Base-by-base conservation (phyloP, 2,329 filamentous ascomycete species). In the Pleochaeta shiraiana region DNA sequence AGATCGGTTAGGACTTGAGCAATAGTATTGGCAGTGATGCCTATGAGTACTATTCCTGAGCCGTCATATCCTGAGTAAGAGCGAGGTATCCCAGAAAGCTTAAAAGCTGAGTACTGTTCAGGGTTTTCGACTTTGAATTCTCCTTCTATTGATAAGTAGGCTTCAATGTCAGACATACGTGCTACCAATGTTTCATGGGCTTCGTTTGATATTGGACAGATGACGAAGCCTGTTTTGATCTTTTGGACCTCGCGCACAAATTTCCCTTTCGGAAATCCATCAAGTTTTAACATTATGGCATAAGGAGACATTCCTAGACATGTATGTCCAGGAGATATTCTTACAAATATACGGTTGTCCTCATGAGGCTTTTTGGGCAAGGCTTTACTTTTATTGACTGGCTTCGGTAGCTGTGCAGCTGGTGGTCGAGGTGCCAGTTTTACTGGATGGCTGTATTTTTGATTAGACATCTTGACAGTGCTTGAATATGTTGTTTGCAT, bases 41-140 rank as follows among this genome's bases (percentile, higher is more conserved):
- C 30, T 33, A 34, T 60, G 12, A 60, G n/a, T 37, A 33, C 57
- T 33, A 60, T 37, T 37, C n/a, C 28, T 19, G 30, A 28, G 19
- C 57, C 57, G 28, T 60, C 30, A 33, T 34, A 60, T 28, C 33
- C 33, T 34, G 57, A n/a, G 57, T 60, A 60, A 37, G 57, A 28
- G 26, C 57, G 57, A 60, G 57, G 57, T 37, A 60, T 33, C 19
- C 57, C 57, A 60, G 57, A 60, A 24, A 60, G 57, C 30, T 26
- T 34, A 26, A 28, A 60, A 34, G 57, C 57, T 60, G 28, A 4
- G 30, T 60, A 6, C 31, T 60, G 57, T 19, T 37, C 57, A 12
- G 28, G 26, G 2, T 37, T 60, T 33, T 60, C 57, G 19, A 60
- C 57, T 26, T 60, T 60, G 33, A 28, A 60, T 33, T 30, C 16